These are phyloP conservation scores for Pascua sp. DNA, from an alignment of 1,284 basidiomycete genomes.

Conservation along the genomic window DNA sequence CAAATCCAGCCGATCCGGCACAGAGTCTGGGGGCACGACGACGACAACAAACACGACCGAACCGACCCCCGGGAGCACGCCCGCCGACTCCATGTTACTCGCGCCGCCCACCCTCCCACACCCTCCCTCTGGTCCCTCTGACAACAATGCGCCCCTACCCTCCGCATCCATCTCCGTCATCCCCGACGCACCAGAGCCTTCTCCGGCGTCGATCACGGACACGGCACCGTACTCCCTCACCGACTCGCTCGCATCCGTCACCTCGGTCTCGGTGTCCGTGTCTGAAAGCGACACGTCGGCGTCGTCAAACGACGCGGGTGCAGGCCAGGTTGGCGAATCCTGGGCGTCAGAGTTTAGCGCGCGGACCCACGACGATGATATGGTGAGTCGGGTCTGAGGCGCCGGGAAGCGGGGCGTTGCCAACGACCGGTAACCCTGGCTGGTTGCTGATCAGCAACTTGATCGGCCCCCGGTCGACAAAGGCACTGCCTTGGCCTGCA, in stretches of 20 bases:
- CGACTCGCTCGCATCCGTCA: too few species aligned
- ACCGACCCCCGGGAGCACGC: conserved; percentile 14
- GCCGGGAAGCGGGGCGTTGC: not conserved
- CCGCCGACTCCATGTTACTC: conserved; percentile 27
- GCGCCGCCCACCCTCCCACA: conserved; percentile 1
- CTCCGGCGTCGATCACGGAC: not conserved
- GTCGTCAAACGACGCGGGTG: too few species aligned
- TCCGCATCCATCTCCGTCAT: not conserved
- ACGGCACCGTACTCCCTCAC: not conserved
- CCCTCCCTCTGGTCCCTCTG: not conserved
- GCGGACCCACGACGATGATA: conserved; percentile 11
- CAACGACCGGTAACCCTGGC: too few species aligned
- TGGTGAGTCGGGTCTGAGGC: conserved; percentile 4
- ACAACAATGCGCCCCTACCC: not conserved
- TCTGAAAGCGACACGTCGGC: too few species aligned
- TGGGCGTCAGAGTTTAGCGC: conserved; percentile 36
- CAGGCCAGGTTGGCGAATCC: conserved; percentile 14
- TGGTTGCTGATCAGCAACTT: too few species aligned
- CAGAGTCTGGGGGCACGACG: conserved; percentile 4
- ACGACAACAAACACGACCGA: not conserved
- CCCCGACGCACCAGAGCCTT: too few species aligned
- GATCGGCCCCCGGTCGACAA: too few species aligned
- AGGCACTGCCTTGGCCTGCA: too few species aligned
- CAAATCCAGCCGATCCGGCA: conserved; percentile 1
- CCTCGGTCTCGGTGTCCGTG: too few species aligned